These are phyloP conservation scores for Vaccinium macrocarpon DNA, from an alignment of 148 eudicot species.

Conservation along the genomic window DNA sequence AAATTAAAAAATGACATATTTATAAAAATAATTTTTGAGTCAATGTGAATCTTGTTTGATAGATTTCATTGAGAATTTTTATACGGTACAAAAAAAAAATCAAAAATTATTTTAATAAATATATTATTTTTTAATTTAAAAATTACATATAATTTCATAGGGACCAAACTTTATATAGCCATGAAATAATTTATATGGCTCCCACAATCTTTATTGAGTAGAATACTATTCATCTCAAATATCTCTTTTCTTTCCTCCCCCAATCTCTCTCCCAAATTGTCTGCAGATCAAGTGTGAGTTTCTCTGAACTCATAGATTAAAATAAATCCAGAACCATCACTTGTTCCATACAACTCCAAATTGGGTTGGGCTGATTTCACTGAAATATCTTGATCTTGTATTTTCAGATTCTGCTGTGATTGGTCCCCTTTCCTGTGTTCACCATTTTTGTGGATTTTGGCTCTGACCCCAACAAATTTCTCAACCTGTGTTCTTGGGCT, in stretches of 20 bases:
- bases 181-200: slow-evolving; percentile 22
- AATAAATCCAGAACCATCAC: slow-evolving; percentile 15
- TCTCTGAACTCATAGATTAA: slow-evolving; percentile 2
- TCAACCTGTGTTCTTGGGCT: slow-evolving; percentile 6
- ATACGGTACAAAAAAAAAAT: too few relatives aligned
- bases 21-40: too few relatives aligned
- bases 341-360: neutral
- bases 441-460: slow-evolving; percentile 19
- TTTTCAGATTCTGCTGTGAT: slow-evolving; percentile 16
- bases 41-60: too few relatives aligned
- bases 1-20: too few relatives aligned
- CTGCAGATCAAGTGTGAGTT: slow-evolving; percentile 23
- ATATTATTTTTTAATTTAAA: too few relatives aligned
- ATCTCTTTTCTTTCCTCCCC: neutral
- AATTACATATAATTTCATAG: too few relatives aligned
- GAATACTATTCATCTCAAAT: neutral
- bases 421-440: slow-evolving; percentile 11
- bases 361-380: neutral
- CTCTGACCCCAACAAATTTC: slow-evolving; percentile 8
- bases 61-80: too few relatives aligned
- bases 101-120: too few relatives aligned
- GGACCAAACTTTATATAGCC: too few relatives aligned
- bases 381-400: neutral
- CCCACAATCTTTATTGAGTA: slow-evolving; percentile 14
- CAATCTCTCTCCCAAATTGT: slow-evolving; percentile 12